Percentiles rank a stretch among this genome's conserved stretches.
Conservation (phyloP, 2,329 filamentous ascomycete genomes). For the Ploettnerulaceae sp. region DNA sequence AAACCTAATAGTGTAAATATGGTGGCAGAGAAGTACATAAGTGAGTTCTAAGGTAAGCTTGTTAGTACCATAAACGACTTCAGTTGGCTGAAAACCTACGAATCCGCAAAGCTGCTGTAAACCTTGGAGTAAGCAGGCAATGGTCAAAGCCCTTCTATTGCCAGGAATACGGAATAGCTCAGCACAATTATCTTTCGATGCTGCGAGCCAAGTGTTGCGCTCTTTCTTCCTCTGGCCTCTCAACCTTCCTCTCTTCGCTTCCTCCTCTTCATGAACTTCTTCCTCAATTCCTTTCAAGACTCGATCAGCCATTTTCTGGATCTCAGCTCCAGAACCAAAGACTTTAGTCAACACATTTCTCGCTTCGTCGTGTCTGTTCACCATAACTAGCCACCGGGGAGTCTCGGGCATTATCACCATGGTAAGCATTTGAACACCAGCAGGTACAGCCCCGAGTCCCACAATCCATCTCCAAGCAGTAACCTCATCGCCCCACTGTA, state of each 20-base stretch:
- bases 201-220: constrained; percentile 22
- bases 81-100: constrained; percentile 41
- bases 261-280: constrained; percentile 68
- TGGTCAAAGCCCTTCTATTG: constrained; percentile 70
- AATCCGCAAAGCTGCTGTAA: constrained; percentile 87
- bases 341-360: constrained; percentile 60
- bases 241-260: constrained; percentile 37
- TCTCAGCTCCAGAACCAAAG: constrained; percentile 46
- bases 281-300: constrained; percentile 66
- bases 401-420: constrained; percentile 78
- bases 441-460: constrained; percentile 75
- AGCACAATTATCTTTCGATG: constrained; percentile 41
- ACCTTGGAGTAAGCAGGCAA: constrained; percentile 82
- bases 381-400: constrained; percentile 78
- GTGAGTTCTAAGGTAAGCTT: constrained; percentile 60
- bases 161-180: constrained; percentile 54
- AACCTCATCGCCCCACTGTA: constrained; percentile 44
- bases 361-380: constrained; percentile 57
- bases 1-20: constrained; percentile 78
- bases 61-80: constrained; percentile 5
- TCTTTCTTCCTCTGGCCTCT: constrained; percentile 23
- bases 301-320: constrained; percentile 46
- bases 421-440: constrained; percentile 63
- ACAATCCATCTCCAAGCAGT: constrained; percentile 90
- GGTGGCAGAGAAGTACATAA: constrained; percentile 89